Percentiles rank a stretch among this genome's conserved stretches.
phyloP scores from a whole-genome alignment of 2,329 filamentous ascomycete species.

The Colletotrichum spaethianum region DNA sequence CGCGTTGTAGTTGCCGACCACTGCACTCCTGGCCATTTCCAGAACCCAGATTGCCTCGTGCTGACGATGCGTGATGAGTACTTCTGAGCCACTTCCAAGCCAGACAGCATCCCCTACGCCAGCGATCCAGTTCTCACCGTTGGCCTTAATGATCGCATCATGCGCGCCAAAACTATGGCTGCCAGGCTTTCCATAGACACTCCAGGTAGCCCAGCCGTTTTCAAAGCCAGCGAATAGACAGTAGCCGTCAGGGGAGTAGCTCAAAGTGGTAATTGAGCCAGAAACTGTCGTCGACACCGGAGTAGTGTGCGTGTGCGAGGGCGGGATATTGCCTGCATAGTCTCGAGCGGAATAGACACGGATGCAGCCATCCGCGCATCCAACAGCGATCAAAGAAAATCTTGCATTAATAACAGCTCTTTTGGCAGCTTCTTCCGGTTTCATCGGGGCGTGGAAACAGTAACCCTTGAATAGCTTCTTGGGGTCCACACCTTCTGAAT shows the following conservation, averaged over 20 bases:
- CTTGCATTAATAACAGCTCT: slow-evolving; percentile 91
- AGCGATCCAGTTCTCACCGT: slow-evolving; percentile 87
- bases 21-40: slow-evolving; percentile 94
- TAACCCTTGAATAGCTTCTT: slow-evolving; percentile 88
- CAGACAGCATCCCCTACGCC: slow-evolving; percentile 85
- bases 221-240: slow-evolving; percentile 95
- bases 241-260: slow-evolving; percentile 95
- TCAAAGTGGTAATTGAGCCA: slow-evolving; percentile 80
- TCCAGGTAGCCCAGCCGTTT: slow-evolving; percentile 96
- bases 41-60: slow-evolving; percentile 88
- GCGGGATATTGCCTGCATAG: slow-evolving; percentile 91
- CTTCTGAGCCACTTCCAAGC: slow-evolving; percentile 89
- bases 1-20: slow-evolving; percentile 91
- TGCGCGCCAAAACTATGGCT: slow-evolving; percentile 87
- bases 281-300: slow-evolving; percentile 78
- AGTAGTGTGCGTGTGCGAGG: slow-evolving; percentile 83
- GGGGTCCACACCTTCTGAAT: slow-evolving; percentile 51
- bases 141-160: slow-evolving; percentile 71
- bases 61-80: slow-evolving; percentile 79
- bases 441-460: slow-evolving; percentile 85
- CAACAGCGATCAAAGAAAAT: slow-evolving; percentile 93
- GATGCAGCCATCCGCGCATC: slow-evolving; percentile 83
- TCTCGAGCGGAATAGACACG: slow-evolving; percentile 94
- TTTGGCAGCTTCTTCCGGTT: slow-evolving; percentile 72
- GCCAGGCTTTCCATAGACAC: slow-evolving; percentile 93